Evolutionary conservation across 2,329 filamentous ascomycete species (phyloP).

Genomic region (Ophiocordyceps camponoti-saundersi): DNA sequence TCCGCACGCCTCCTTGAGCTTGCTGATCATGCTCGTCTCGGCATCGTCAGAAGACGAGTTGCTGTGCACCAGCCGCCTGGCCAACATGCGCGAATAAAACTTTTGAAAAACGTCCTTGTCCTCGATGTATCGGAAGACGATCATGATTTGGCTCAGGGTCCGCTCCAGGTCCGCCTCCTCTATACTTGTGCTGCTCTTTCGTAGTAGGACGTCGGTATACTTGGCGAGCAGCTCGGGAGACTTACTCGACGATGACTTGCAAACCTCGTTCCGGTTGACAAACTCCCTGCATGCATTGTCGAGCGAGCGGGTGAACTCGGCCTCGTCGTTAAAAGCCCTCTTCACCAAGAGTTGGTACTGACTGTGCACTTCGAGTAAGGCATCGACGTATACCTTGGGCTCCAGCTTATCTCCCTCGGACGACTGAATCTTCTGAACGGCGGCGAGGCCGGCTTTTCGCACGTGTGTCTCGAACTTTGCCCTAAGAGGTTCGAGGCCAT

Average conservation of each 20-base stretch:
- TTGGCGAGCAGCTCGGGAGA: slow-evolving; percentile 91
- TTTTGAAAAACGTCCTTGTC: slow-evolving; percentile 99
- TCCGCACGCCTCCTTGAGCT: slow-evolving; percentile 94
- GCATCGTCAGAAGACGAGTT: slow-evolving; percentile 94
- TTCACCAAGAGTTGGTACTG: slow-evolving; percentile 87
- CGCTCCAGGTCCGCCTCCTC: slow-evolving; percentile 90
- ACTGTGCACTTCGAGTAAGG: slow-evolving; percentile 82
- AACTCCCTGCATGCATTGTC: slow-evolving; percentile 97
- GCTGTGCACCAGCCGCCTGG: slow-evolving; percentile 83
- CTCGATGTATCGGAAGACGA: slow-evolving; percentile 98
- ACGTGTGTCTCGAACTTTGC: slow-evolving; percentile 85
- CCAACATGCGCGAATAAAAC: slow-evolving; percentile 94
- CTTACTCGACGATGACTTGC: slow-evolving; percentile 82
- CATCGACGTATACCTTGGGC: slow-evolving; percentile 92
- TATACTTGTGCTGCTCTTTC: slow-evolving; percentile 82
- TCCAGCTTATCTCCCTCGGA: slow-evolving; percentile 79
- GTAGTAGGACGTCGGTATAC: slow-evolving; percentile 82
- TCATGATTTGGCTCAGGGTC: slow-evolving; percentile 87
- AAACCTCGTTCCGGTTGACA: slow-evolving; percentile 93
- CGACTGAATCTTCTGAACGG: slow-evolving; percentile 78
- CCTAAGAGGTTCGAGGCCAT: slow-evolving; percentile 78
- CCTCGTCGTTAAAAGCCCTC: slow-evolving; percentile 83
- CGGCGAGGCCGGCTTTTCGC: slow-evolving; percentile 69
- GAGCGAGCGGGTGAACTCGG: slow-evolving; percentile 87
- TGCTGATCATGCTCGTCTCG: slow-evolving; percentile 98